These are phyloP conservation scores for Microsporum audouinii DNA, from an alignment of 2,329 filamentous ascomycete species.

Conservation along the genomic window DNA sequence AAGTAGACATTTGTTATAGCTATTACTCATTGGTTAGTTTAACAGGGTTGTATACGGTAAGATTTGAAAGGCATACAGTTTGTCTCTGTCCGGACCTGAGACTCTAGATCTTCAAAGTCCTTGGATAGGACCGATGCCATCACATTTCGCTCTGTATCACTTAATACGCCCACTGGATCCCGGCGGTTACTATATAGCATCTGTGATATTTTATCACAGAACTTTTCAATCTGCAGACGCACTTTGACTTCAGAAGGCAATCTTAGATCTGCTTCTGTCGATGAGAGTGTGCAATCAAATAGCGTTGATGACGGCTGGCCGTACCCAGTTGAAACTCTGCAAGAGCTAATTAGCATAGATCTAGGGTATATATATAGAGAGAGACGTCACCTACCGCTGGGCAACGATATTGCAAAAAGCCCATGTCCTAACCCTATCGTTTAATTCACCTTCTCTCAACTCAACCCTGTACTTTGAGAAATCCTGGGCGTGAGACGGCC, in stretches of 20 bases:
- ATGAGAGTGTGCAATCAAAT: slow-evolving; percentile 48
- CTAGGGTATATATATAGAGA: neutral
- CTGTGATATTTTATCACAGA: slow-evolving; percentile 47
- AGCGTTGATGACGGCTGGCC: slow-evolving; percentile 53
- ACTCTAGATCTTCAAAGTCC: slow-evolving; percentile 42
- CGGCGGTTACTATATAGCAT: slow-evolving; percentile 46
- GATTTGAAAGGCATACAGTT: slow-evolving; percentile 26
- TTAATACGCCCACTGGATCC: slow-evolving; percentile 42
- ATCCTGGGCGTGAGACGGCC: slow-evolving; percentile 51
- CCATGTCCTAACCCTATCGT: slow-evolving; percentile 56
- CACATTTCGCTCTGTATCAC: slow-evolving; percentile 34
- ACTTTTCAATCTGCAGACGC: slow-evolving; percentile 46
- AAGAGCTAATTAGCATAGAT: neutral
- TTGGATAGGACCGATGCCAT: slow-evolving; percentile 36
- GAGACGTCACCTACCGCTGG: slow-evolving; percentile 41
- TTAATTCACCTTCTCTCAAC: slow-evolving; percentile 50
- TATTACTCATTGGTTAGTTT: slow-evolving; percentile 7
- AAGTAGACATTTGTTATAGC: slow-evolving; percentile 39
- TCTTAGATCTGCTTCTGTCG: slow-evolving; percentile 35
- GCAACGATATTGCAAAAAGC: slow-evolving; percentile 57
- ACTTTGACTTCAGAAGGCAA: slow-evolving; percentile 42
- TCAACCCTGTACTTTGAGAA: slow-evolving; percentile 42
- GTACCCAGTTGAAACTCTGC: slow-evolving; percentile 54
- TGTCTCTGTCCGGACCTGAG: slow-evolving; percentile 35
- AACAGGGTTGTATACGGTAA: neutral